Conservation (phyloP, 371 early-diverging fungal genomes). For the Mortierella sp. region DNA sequence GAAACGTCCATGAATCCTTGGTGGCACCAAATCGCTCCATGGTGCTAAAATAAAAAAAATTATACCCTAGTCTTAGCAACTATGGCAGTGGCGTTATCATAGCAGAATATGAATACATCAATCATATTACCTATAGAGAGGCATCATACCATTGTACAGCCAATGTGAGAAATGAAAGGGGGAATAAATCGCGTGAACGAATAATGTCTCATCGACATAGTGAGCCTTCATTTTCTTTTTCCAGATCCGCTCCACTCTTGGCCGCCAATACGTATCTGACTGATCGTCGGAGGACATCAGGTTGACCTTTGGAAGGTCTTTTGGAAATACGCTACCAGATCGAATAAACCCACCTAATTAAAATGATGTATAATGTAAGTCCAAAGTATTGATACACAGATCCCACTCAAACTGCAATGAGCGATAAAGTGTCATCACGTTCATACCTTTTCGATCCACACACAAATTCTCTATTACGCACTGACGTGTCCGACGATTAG, state of each 20-base stretch:
- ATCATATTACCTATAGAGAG: slow-evolving; percentile 55
- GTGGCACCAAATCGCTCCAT: slow-evolving; percentile 57
- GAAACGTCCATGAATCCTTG: slow-evolving; percentile 55
- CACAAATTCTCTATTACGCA: slow-evolving; percentile 36
- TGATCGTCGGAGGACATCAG: slow-evolving; percentile 53
- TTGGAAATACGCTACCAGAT: background rate
- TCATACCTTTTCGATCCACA: slow-evolving; percentile 32
- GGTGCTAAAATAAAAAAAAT: slow-evolving; percentile 35
- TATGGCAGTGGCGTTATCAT: too few relatives aligned
- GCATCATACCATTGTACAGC: slow-evolving; percentile 65
- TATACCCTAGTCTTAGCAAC: too few relatives aligned
- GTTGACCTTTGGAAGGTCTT: slow-evolving; percentile 56
- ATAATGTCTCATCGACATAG: slow-evolving; percentile 59
- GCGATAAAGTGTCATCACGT: background rate
- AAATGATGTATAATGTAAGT: too few relatives aligned
- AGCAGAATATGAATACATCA: background rate
- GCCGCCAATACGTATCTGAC: slow-evolving; percentile 59
- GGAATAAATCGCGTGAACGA: slow-evolving; percentile 63
- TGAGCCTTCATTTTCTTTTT: slow-evolving; percentile 18
- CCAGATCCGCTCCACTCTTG: slow-evolving; percentile 37
- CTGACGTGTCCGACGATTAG: slow-evolving; percentile 22
- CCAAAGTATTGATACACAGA: too few relatives aligned
- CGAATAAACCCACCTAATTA: slow-evolving; percentile 38
- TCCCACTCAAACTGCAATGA: too few relatives aligned
- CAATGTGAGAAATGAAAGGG: slow-evolving; percentile 65